A percentile compares a stretch with the other conserved stretches of the same genome.
Evolutionary conservation across 2,329 filamentous ascomycete species (phyloP).

Genomic region (Diaporthe vaccinii): DNA sequence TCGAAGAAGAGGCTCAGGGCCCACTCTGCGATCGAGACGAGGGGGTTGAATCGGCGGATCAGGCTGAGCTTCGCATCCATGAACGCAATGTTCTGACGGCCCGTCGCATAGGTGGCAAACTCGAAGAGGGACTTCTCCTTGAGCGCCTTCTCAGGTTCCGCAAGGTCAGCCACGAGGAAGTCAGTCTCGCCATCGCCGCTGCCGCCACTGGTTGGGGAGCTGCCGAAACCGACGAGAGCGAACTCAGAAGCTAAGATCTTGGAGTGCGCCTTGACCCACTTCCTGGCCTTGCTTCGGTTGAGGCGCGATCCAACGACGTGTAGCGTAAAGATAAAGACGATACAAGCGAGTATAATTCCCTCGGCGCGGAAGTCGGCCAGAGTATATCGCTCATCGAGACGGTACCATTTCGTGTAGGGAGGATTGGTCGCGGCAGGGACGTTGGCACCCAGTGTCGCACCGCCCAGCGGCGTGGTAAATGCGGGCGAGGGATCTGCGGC

Average conservation of each 20-base stretch:
- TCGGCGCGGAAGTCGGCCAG: conserved; percentile 89
- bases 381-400: conserved; percentile 90
- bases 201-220: conserved; percentile 62
- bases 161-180: conserved; percentile 73
- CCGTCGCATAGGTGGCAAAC: conserved; percentile 89
- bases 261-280: conserved; percentile 84
- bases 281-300: conserved; percentile 84
- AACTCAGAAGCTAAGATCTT: conserved; percentile 84
- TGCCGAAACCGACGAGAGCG: conserved; percentile 84
- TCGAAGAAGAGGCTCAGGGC: conserved; percentile 84
- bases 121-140: conserved; percentile 92
- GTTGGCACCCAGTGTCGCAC: conserved; percentile 60
- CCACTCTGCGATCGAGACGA: conserved; percentile 72
- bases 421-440: conserved; percentile 62
- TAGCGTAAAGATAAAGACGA: conserved; percentile 80
- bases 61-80: conserved; percentile 87
- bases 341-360: conserved; percentile 82
- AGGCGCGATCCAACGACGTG: conserved; percentile 85
- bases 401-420: conserved; percentile 96
- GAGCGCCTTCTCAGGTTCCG: conserved; percentile 62
- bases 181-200: conserved; percentile 50
- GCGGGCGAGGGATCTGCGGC: conserved; percentile 76
- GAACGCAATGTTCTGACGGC: conserved; percentile 93
- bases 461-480: conserved; percentile 60
- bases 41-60: conserved; percentile 89